A percentile compares a stretch with the other conserved stretches of the same genome.
Conservation (phyloP, 1,139 yeast species). For the Lodderomyces pseudojiufengensis region DNA sequence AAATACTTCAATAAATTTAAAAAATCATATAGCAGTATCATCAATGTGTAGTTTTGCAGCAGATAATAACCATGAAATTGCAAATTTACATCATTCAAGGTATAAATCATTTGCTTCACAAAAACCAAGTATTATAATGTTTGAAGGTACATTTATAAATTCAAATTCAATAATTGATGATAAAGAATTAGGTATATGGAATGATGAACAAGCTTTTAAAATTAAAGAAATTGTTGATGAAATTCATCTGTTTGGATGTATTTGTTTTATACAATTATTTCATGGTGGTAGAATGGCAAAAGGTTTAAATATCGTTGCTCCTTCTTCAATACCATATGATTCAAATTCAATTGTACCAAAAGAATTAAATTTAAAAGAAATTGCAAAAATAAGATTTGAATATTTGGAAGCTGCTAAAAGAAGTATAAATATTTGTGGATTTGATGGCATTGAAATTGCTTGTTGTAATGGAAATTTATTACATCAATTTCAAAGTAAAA, state of each 20-base stretch:
- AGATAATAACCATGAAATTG: slow-evolving; percentile 26
- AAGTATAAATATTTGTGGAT: slow-evolving; percentile 38
- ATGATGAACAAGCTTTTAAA: slow-evolving; percentile 46
- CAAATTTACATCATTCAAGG: slow-evolving; percentile 44
- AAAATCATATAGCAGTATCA: slow-evolving; percentile 52
- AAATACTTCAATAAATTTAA: slow-evolving; percentile 21
- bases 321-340: slow-evolving; percentile 37
- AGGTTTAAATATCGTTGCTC: slow-evolving; percentile 36
- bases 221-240: slow-evolving; percentile 48
- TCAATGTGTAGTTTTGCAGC: slow-evolving; percentile 59
- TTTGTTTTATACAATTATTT: slow-evolving; percentile 50
- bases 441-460: slow-evolving; percentile 50
- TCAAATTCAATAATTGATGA: slow-evolving; percentile 42
- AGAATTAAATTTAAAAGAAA: slow-evolving; percentile 30
- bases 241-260: slow-evolving; percentile 46
- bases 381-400: slow-evolving; percentile 27
- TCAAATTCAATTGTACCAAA: slow-evolving; percentile 25
- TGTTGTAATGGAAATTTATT: slow-evolving; percentile 49
- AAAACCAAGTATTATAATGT: slow-evolving; percentile 52
- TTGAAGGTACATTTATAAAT: slow-evolving; percentile 49
- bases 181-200: slow-evolving; percentile 48
- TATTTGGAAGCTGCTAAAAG: slow-evolving; percentile 44
- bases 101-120: slow-evolving; percentile 39
- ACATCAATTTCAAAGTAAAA: slow-evolving; percentile 32
- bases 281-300: slow-evolving; percentile 54